Percentiles rank a stretch among this genome's conserved stretches.
Conservation (phyloP, 495 filamentous ascomycete species). For the Tuber aestivum region DNA sequence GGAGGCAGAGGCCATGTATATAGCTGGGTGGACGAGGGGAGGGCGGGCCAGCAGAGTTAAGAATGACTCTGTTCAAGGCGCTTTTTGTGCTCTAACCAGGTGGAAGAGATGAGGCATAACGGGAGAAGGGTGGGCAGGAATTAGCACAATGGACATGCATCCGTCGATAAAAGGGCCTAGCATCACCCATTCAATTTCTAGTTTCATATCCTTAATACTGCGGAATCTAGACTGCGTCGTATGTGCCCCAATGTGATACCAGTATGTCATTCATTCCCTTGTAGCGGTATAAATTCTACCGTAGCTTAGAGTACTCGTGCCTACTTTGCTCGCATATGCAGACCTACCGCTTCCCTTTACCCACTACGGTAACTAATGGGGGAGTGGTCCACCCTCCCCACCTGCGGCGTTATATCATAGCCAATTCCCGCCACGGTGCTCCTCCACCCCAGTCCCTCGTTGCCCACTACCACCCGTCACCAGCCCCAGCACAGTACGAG, state of each 20-base stretch:
- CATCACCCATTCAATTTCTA: background rate
- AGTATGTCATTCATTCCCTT: too few relatives aligned
- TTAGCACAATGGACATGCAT: background rate
- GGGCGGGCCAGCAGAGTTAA: background rate
- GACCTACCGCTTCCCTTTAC: background rate
- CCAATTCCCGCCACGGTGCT: background rate
- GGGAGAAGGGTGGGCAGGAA: background rate
- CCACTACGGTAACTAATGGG: background rate
- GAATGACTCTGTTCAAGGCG: background rate
- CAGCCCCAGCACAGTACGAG: background rate
- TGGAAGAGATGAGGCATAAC: background rate
- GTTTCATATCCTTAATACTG: background rate
- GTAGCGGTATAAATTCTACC: background rate
- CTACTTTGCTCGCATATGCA: background rate
- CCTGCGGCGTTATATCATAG: background rate
- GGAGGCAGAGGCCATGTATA: background rate
- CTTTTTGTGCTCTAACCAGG: background rate
- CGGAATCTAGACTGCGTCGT: too few relatives aligned
- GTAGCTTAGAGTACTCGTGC: too few relatives aligned
- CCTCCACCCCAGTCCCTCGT: background rate
- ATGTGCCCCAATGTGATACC: too few relatives aligned
- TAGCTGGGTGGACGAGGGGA: slow-evolving; percentile 2
- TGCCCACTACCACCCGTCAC: background rate
- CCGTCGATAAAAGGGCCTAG: background rate
- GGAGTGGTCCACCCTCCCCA: slow-evolving; percentile 1